Percentiles rank a stretch among this genome's conserved stretches.
phyloP scores from a whole-genome alignment of 116 monocot genomes.

The Zostera marina region DNA sequence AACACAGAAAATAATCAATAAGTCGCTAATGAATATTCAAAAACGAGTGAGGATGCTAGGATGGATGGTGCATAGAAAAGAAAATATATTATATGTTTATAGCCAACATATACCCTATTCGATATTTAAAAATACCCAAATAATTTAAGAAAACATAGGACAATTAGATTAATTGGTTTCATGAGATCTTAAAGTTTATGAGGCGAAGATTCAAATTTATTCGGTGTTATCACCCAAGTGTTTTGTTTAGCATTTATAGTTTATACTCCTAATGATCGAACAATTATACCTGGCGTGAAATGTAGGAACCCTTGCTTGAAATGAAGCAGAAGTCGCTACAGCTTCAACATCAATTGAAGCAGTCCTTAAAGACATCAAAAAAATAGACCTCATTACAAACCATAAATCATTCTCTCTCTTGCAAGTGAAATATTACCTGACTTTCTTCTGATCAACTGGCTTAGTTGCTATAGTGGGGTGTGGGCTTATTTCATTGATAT shows the following conservation, averaged over 20 bases:
- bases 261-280: not conserved
- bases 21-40: not conserved
- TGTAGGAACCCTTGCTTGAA: conserved; percentile 44
- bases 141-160: not conserved
- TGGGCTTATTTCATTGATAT: conserved; percentile 6
- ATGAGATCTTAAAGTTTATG: too few species aligned
- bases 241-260: too few species aligned
- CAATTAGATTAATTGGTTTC: not conserved
- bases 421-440: conserved; percentile 13
- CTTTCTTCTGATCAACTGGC: conserved; percentile 9
- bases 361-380: conserved; percentile 11
- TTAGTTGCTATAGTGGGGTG: conserved; percentile 11
- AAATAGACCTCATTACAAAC: not conserved
- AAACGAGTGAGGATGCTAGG: not conserved
- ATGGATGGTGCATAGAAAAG: conserved; percentile 1
- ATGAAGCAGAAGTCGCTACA: conserved; percentile 27
- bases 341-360: conserved; percentile 14
- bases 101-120: too few species aligned
- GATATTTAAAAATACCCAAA: not conserved
- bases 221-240: too few species aligned
- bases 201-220: too few species aligned
- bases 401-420: not conserved
- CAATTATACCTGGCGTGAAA: conserved; percentile 76
- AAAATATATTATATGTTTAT: too few species aligned
- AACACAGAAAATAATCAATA: not conserved